Evolutionary conservation across 495 filamentous ascomycete genomes (phyloP).

Genomic region (Penicillium verhagenii): DNA sequence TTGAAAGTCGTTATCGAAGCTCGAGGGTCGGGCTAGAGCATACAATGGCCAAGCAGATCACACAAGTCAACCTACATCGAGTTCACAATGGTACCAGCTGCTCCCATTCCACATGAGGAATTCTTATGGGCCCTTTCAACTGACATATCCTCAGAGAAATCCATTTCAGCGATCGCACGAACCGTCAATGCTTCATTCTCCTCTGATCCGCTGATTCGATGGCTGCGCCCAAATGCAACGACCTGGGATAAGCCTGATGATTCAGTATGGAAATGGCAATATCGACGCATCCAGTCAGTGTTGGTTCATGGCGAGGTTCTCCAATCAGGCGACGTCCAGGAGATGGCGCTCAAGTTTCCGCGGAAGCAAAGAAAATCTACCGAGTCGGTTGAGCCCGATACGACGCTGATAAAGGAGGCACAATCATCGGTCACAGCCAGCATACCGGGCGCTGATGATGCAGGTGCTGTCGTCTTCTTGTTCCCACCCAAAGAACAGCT

Average conservation of each 20-base stretch:
- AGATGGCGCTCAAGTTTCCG: slow-evolving; percentile 13
- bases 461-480: slow-evolving; percentile 24
- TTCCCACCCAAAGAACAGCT: slow-evolving; percentile 18
- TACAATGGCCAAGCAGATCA: neutral
- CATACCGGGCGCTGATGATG: slow-evolving; percentile 5
- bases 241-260: slow-evolving; percentile 13
- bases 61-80: slow-evolving; percentile 7
- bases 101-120: neutral
- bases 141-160: neutral
- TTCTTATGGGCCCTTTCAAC: neutral
- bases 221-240: slow-evolving; percentile 29
- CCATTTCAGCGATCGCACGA: slow-evolving; percentile 16
- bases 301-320: slow-evolving; percentile 26
- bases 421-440: neutral
- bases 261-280: slow-evolving; percentile 23
- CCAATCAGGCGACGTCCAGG: slow-evolving; percentile 6
- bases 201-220: slow-evolving; percentile 30
- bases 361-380: neutral
- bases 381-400: neutral
- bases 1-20: neutral
- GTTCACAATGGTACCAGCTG: slow-evolving; percentile 6
- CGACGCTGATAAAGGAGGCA: neutral
- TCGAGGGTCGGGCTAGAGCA: neutral
- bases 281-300: slow-evolving; percentile 25
- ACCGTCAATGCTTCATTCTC: slow-evolving; percentile 29